A percentile compares a stretch with the other conserved stretches of the same genome.
These are phyloP conservation scores for Verticillium alfalfae DNA, from an alignment of 2,329 filamentous ascomycete genomes.

Conservation along the genomic window DNA sequence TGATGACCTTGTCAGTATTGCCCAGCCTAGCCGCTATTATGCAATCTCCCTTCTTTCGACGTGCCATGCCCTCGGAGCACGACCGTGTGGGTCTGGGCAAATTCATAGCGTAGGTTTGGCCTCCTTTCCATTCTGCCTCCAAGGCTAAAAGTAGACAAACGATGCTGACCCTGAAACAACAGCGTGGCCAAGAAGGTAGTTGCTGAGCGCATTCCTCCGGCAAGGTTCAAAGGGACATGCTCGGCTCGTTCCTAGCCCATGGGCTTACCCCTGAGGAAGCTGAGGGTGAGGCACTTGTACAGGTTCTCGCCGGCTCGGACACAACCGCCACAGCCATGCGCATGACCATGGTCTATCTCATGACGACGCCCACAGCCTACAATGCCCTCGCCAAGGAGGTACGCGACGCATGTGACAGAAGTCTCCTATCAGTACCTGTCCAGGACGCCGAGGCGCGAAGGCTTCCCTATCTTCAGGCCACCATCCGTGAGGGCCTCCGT, in stretches of 20 bases:
- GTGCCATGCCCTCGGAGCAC: slow-evolving; percentile 31
- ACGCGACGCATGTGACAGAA: slow-evolving; percentile 20
- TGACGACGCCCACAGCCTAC: slow-evolving; percentile 42
- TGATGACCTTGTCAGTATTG: slow-evolving; percentile 34
- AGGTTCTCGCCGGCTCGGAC: slow-evolving; percentile 30
- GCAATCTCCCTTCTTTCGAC: slow-evolving; percentile 31
- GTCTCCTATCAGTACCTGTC: slow-evolving; percentile 19
- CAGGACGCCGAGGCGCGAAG: slow-evolving; percentile 27
- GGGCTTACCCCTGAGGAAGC: slow-evolving; percentile 23
- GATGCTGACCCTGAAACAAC: not conserved
- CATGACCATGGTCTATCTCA: slow-evolving; percentile 43
- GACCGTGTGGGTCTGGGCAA: slow-evolving; percentile 32
- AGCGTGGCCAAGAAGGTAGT: slow-evolving; percentile 17
- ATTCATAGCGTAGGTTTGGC: slow-evolving; percentile 24
- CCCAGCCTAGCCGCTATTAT: slow-evolving; percentile 34
- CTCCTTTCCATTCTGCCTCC: not conserved
- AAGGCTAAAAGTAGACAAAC: not conserved
- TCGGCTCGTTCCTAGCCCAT: slow-evolving; percentile 33
- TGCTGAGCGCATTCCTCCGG: slow-evolving; percentile 12
- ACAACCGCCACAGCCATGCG: slow-evolving; percentile 31
- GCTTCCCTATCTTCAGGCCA: slow-evolving; percentile 43
- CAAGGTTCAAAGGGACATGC: slow-evolving; percentile 27
- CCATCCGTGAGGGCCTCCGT: slow-evolving; percentile 42
- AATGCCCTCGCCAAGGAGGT: slow-evolving; percentile 42
- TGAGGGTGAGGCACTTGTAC: slow-evolving; percentile 23